phyloP scores from a whole-genome alignment of 768 basidiomycete genomes.

The Wakefieldia striispora region DNA sequence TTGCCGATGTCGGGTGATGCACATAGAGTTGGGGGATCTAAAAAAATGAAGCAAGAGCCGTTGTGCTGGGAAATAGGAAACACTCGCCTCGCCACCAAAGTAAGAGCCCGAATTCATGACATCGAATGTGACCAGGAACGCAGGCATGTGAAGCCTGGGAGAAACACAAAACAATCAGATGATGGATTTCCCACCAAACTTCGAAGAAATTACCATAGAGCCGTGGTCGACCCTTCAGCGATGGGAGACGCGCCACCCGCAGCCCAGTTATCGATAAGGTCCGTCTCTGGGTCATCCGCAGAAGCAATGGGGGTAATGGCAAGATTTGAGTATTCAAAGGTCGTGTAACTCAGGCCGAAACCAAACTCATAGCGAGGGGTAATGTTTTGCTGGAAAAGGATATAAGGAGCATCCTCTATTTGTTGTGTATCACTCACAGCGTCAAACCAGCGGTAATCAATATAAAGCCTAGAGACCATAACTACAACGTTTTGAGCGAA shows the following conservation, averaged over 20 bases:
- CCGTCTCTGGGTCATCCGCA: constrained; percentile 31
- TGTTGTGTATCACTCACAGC: constrained; percentile 41
- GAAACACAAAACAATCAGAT: not conserved
- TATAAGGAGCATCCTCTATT: not conserved
- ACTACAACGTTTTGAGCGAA: not conserved
- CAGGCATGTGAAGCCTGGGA: constrained; percentile 62
- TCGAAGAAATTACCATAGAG: constrained; percentile 48
- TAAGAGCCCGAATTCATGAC: constrained; percentile 63
- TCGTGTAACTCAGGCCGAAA: constrained; percentile 84
- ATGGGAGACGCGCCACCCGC: constrained; percentile 53
- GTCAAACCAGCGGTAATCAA: constrained; percentile 76
- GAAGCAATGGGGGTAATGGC: constrained; percentile 41
- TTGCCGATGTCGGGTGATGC: constrained; percentile 58
- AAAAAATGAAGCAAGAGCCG: not conserved
- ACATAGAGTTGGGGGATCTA: constrained; percentile 77
- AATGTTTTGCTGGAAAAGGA: constrained; percentile 52
- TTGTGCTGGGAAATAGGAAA: not conserved
- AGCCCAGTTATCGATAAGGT: constrained; percentile 52
- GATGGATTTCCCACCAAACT: no score
- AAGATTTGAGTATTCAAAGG: constrained; percentile 68
- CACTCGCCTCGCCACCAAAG: constrained; percentile 62
- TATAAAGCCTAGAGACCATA: constrained; percentile 41
- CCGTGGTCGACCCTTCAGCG: constrained; percentile 56
- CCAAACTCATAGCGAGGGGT: constrained; percentile 87
- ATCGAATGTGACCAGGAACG: constrained; percentile 58